These are phyloP conservation scores for Serendipita sp. DNA, from an alignment of 768 basidiomycete genomes.

Conservation along the genomic window DNA sequence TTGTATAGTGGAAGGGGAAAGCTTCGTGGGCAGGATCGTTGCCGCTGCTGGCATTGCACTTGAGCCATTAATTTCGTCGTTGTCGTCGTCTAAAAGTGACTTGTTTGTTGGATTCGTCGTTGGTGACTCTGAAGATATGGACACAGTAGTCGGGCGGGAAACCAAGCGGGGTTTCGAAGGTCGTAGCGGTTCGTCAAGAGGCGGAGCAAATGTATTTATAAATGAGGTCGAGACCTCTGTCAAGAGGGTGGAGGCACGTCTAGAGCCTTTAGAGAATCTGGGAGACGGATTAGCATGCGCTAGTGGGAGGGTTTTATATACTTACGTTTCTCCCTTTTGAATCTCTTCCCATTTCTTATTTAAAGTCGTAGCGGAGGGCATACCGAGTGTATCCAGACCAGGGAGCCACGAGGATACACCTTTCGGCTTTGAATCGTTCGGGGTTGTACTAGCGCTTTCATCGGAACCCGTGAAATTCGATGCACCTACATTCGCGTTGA, in stretches of 20 bases:
- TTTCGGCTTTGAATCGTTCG: neutral
- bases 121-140: neutral
- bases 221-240: neutral
- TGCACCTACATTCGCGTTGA: neutral
- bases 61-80: neutral
- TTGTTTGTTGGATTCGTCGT: neutral
- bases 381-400: neutral
- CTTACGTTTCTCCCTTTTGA: neutral
- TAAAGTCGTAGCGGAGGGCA: neutral
- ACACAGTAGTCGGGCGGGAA: neutral
- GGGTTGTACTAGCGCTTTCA: neutral
- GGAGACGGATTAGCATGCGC: neutral
- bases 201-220: slow-evolving; percentile 1
- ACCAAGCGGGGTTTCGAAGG: neutral
- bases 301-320: neutral
- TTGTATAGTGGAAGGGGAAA: too few species aligned
- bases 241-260: neutral
- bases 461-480: neutral
- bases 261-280: neutral
- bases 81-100: neutral
- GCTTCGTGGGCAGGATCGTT: too few species aligned
- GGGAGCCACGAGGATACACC: neutral
- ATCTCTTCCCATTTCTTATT: slow-evolving; percentile 7
- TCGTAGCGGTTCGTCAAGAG: slow-evolving; percentile 2
- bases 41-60: too few species aligned